These are phyloP conservation scores for Leishmania guyanensis DNA, from an alignment of 208 protist species.

Conservation along the genomic window DNA sequence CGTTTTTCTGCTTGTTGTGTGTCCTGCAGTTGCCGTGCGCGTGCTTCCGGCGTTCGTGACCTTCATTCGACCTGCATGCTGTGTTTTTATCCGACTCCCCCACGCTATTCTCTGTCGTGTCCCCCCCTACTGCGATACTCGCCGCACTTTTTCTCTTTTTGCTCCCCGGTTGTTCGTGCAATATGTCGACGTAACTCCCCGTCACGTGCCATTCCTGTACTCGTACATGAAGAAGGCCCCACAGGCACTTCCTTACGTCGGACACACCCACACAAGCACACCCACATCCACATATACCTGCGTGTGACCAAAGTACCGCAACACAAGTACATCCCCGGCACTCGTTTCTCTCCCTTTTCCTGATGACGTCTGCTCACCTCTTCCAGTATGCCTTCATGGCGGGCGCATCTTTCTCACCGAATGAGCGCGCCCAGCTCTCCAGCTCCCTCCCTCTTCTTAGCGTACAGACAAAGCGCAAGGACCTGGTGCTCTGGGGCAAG, in stretches of 20 bases:
- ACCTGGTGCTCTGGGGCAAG: slow-evolving; percentile 83
- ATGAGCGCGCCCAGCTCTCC: slow-evolving; percentile 69
- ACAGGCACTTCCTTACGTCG: neutral
- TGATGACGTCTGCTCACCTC: slow-evolving; percentile 49
- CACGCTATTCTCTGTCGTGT: neutral
- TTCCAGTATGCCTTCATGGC: slow-evolving; percentile 66
- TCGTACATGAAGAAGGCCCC: neutral
- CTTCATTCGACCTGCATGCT: no score
- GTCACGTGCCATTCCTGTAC: neutral
- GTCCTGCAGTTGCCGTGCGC: no score
- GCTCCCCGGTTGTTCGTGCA: neutral
- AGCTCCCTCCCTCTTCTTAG: slow-evolving; percentile 76
- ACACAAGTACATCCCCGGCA: neutral
- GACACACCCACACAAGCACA: neutral
- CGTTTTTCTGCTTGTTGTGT: no score
- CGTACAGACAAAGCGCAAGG: slow-evolving; percentile 59
- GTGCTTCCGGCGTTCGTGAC: no score
- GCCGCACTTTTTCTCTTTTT: no score
- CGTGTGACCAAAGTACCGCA: neutral
- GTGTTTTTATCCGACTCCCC: neutral
- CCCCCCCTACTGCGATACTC: neutral
- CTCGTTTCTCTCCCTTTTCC: neutral
- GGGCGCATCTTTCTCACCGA: slow-evolving; percentile 41
- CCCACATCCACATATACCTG: neutral
- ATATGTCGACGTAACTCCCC: neutral